Conservation (phyloP, 108 stramenopile genomes). For the Pelagomonas calceolata region DNA sequence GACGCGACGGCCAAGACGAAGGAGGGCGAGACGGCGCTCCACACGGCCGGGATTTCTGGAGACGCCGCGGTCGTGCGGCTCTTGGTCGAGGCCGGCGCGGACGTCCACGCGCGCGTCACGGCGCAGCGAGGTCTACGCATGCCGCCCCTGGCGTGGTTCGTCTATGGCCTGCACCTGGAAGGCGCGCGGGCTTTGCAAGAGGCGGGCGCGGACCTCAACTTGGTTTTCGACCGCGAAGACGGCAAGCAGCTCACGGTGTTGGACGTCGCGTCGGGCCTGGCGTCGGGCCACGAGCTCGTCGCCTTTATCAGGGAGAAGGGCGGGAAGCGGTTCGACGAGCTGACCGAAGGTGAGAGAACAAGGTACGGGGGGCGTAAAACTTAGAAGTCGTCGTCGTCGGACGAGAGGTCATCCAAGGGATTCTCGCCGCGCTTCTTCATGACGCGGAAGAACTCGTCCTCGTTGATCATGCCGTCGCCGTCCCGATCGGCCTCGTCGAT, state of each 20-base stretch:
- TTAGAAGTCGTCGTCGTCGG: conserved; percentile 10
- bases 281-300: too few relatives aligned
- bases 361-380: background rate
- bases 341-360: background rate
- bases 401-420: conserved; percentile 15
- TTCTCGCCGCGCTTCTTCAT: conserved; percentile 49
- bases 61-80: too few relatives aligned
- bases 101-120: background rate
- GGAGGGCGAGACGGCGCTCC: too few relatives aligned
- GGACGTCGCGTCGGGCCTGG: too few relatives aligned
- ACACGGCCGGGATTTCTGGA: too few relatives aligned
- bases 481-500: conserved; percentile 48
- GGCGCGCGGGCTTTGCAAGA: background rate
- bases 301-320: background rate
- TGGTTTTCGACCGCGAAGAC: background rate
- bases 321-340: background rate
- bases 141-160: background rate
- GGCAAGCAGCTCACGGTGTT: background rate
- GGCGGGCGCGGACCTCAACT: too few relatives aligned
- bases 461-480: conserved; percentile 51
- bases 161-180: background rate
- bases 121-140: background rate
- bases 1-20: too few relatives aligned
- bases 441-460: conserved; percentile 56
- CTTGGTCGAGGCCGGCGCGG: background rate